Evolutionary conservation across 768 basidiomycete species (phyloP).

Genomic region (Thelephora aurantiotincta): DNA sequence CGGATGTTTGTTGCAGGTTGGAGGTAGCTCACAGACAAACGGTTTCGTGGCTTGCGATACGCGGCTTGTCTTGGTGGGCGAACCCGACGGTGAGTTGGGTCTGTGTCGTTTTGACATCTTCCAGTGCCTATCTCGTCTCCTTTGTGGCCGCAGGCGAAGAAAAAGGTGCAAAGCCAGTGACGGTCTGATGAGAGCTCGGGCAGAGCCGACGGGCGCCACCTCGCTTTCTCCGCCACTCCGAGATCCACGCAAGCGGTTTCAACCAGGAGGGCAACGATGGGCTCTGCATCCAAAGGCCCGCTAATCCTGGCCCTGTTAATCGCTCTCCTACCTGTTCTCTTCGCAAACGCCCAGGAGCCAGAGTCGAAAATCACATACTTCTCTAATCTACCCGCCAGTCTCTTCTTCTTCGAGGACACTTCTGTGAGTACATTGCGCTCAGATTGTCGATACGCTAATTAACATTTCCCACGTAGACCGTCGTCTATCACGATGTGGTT

Average conservation of each 20-base stretch:
- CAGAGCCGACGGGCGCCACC: too few relatives aligned
- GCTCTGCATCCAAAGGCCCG: not conserved
- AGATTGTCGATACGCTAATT: not conserved
- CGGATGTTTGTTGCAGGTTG: conserved; percentile 58
- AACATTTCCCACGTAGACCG: conserved; percentile 24
- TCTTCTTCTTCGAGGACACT: conserved; percentile 93
- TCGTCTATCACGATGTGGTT: conserved; percentile 70
- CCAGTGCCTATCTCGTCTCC: too few relatives aligned
- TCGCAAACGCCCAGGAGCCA: conserved; percentile 26
- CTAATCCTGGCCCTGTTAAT: not conserved
- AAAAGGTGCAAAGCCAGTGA: too few relatives aligned
- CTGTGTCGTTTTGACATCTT: not conserved
- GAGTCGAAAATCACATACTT: conserved; percentile 38
- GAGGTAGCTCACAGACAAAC: conserved; percentile 63
- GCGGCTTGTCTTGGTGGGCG: not conserved
- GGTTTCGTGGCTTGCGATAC: conserved; percentile 16
- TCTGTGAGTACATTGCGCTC: conserved; percentile 33
- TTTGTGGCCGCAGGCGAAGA: too few relatives aligned
- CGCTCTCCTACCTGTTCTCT: conserved; percentile 1
- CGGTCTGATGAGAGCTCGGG: too few relatives aligned
- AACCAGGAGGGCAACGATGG: not conserved
- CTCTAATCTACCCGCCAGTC: conserved; percentile 52
- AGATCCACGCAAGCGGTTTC: too few relatives aligned
- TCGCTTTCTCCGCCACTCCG: too few relatives aligned
- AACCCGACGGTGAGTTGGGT: not conserved